Evolutionary conservation across 2,329 filamentous ascomycete genomes (phyloP), one percentile per base, ranked within the genome.

Genomic region (Didymella exigua): DNA sequence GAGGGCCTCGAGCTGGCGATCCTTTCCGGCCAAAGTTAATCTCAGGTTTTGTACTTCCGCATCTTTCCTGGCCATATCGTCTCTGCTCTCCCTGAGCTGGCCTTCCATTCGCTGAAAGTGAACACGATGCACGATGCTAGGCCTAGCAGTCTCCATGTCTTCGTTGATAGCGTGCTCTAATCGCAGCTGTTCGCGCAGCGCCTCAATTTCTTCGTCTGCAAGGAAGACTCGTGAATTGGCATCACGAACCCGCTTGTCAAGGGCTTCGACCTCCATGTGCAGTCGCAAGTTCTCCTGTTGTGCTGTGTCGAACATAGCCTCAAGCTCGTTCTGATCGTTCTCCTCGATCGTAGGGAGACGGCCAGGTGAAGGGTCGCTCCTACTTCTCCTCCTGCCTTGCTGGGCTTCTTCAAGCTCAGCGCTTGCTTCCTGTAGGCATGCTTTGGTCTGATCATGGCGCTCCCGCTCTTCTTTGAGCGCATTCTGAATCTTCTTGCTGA

Each of bases 51-150:
- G 43, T 11, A 73, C 57, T 36, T 72, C 67, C 5, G 61, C 57
- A 2, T 67, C 59, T 34, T 68, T 72, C 19, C 24, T 52, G 7
- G 38, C 51, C 2, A 72, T 57, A 3, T 54, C 49, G 19, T 67
- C 56, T 19, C 59, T 63, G 18, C 58, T 57, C 24, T 73, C 70
- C 23, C 65, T 66, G 3, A 73, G 49, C 19, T 73, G 63, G 2
- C 63, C 64, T 49, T 73, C 70, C 68, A 73, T 64, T 8, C 69
- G 60, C 45, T 71, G 70, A 27, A 71, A 72, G 24, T 73, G 71
- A 23, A 67, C 70, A 24, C 63, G 66, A 43, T 74, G 70, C 4
- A 73, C 68, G 1, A 72, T 40, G 38, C 67, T 72, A 2, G 70
- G 69, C n/a, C 69, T 63, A 6, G 68, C 70, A 10, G 57, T 61